A percentile compares a stretch with the other conserved stretches of the same genome.
phyloP scores from a whole-genome alignment of 2,329 filamentous ascomycete species.

The Ceratocystis colombiana region DNA sequence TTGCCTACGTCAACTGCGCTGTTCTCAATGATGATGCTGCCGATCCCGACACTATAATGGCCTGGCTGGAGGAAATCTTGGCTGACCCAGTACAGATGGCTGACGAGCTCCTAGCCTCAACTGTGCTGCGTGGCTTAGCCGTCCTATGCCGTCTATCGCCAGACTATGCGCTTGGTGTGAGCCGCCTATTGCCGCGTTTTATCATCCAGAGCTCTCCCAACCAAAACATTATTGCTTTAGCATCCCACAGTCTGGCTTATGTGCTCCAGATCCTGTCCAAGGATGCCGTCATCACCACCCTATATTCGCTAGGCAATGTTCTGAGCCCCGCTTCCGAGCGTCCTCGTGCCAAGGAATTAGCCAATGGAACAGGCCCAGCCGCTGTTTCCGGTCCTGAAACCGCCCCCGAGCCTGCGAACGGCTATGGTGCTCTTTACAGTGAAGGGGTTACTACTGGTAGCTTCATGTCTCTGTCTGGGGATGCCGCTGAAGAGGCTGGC shows the following conservation, averaged over 20 bases:
- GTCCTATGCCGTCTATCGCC: constrained; percentile 68
- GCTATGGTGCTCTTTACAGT: constrained; percentile 40
- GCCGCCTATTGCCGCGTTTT: constrained; percentile 70
- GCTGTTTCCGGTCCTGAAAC: constrained; percentile 31
- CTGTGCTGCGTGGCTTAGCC: constrained; percentile 71
- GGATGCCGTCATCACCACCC: constrained; percentile 84
- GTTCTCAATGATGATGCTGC: constrained; percentile 72
- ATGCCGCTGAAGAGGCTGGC: constrained; percentile 67
- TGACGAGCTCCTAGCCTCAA: constrained; percentile 63
- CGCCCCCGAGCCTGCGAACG: constrained; percentile 30
- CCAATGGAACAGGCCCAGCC: constrained; percentile 40
- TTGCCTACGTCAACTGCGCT: constrained; percentile 76
- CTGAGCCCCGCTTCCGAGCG: constrained; percentile 61
- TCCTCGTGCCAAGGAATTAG: constrained; percentile 34
- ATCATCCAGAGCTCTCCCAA: constrained; percentile 74
- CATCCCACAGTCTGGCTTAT: constrained; percentile 74
- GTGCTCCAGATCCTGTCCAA: constrained; percentile 75
- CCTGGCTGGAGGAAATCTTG: constrained; percentile 77
- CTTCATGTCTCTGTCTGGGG: constrained; percentile 65
- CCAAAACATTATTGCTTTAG: constrained; percentile 59
- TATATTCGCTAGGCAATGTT: constrained; percentile 94
- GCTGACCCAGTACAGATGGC: constrained; percentile 72
- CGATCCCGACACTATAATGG: constrained; percentile 66
- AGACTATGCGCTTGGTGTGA: constrained; percentile 62
- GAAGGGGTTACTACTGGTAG: constrained; percentile 57